Evolutionary conservation across 768 basidiomycete species (phyloP).

Genomic region (Russula abietina): DNA sequence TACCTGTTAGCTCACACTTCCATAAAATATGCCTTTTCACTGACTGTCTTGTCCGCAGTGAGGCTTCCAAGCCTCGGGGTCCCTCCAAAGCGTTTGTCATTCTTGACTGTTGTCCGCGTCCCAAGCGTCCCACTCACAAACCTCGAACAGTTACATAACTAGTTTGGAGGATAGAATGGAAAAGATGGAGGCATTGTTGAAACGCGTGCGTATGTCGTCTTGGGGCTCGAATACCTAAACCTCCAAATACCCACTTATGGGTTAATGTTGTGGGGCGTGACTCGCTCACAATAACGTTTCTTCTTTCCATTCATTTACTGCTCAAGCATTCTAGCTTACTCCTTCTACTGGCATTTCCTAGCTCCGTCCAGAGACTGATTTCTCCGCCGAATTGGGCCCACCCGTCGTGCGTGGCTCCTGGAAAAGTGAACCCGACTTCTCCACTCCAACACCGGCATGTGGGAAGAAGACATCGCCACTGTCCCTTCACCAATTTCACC

Average conservation of each 20-base stretch:
- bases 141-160: slow-evolving; percentile 30
- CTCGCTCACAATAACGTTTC: slow-evolving; percentile 4
- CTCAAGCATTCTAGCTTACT: background rate
- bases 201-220: slow-evolving; percentile 30
- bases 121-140: slow-evolving; percentile 1
- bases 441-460: background rate
- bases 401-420: slow-evolving; percentile 59
- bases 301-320: slow-evolving; percentile 28
- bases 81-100: slow-evolving; percentile 37
- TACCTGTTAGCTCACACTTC: slow-evolving; percentile 30
- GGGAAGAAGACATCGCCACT: slow-evolving; percentile 5
- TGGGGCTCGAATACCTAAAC: background rate
- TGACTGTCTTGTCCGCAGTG: slow-evolving; percentile 26
- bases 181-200: slow-evolving; percentile 35
- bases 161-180: slow-evolving; percentile 35
- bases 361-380: slow-evolving; percentile 59
- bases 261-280: background rate
- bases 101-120: background rate
- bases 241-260: background rate
- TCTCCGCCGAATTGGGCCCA: slow-evolving; percentile 57
- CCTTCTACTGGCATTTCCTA: slow-evolving; percentile 28
- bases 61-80: slow-evolving; percentile 36
- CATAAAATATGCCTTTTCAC: background rate
- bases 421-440: slow-evolving; percentile 35
- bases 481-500: slow-evolving; percentile 5